Evolutionary conservation across 345 rosid species (phyloP).

Genomic region (Reutealis trisperma): DNA sequence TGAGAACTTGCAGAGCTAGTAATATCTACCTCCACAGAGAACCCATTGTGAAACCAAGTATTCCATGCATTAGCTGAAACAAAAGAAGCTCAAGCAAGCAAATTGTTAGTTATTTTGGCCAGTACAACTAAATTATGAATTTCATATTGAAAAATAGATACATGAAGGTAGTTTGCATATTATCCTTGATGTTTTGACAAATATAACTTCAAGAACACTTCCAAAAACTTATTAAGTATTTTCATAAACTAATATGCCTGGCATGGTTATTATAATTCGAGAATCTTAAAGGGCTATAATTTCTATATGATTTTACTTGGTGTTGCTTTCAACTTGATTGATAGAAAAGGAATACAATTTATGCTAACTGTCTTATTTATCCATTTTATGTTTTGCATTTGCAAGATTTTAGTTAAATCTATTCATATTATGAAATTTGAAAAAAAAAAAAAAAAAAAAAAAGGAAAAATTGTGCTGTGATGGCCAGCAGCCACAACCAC

Average conservation of each 20-base stretch:
- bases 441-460: too few species aligned
- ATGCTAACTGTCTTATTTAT: neutral
- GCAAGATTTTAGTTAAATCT: too few species aligned
- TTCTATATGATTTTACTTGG: neutral
- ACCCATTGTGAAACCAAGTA: constrained; percentile 83
- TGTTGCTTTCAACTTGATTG: neutral
- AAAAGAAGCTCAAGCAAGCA: constrained; percentile 8
- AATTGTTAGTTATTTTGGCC: neutral
- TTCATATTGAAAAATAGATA: neutral
- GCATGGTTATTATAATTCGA: neutral
- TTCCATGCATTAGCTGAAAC: constrained; percentile 79
- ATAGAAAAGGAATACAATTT: too few species aligned
- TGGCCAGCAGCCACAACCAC: neutral
- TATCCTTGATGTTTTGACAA: neutral
- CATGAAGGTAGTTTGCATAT: neutral
- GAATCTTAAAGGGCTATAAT: too few species aligned
- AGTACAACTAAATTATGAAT: neutral
- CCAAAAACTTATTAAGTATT: neutral
- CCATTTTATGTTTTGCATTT: neutral
- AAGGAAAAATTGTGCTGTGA: neutral
- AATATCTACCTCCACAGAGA: constrained; percentile 76
- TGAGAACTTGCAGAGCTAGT: neutral
- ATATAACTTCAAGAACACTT: neutral
- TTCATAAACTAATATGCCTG: neutral
- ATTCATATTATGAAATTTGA: too few species aligned